These are phyloP conservation scores for Gracilaria vermiculophylla DNA, from an alignment of 23 red algal species.

Conservation along the genomic window DNA sequence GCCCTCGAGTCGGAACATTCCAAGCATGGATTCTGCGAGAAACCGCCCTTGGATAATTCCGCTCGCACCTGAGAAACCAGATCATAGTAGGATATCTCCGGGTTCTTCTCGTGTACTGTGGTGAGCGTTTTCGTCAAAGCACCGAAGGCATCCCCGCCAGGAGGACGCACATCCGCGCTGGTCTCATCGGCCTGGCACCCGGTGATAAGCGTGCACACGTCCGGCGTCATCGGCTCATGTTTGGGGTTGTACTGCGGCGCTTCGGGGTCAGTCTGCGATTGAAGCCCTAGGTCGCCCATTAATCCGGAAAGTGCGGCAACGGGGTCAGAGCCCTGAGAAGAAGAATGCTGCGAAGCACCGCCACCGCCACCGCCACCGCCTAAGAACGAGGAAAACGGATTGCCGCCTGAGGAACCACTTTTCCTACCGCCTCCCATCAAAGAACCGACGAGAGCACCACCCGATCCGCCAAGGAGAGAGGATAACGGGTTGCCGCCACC, in stretches of 20 bases:
- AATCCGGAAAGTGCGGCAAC: conserved; percentile 23
- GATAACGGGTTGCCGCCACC: conserved; percentile 3
- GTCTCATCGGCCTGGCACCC: conserved; percentile 83
- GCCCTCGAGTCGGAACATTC: conserved; percentile 62
- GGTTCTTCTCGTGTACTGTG: conserved; percentile 45
- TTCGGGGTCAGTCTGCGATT: not conserved
- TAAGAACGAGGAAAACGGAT: conserved; percentile 40
- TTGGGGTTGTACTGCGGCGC: conserved; percentile 56
- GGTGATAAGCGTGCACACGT: conserved; percentile 81
- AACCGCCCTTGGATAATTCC: conserved; percentile 33
- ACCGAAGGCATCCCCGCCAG: conserved; percentile 67
- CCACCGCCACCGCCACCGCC: conserved; percentile 46
- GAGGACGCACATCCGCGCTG: conserved; percentile 79
- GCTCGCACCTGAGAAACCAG: conserved; percentile 53
- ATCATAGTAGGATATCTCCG: conserved; percentile 72
- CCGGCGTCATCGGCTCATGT: conserved; percentile 33
- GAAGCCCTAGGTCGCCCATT: conserved; percentile 32
- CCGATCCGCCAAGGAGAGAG: conserved; percentile 17
- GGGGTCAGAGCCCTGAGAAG: conserved; percentile 3
- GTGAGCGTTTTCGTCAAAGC: conserved; percentile 74
- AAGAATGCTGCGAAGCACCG: not conserved
- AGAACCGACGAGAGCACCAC: not conserved
- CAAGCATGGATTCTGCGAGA: conserved; percentile 78
- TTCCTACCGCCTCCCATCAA: conserved; percentile 17
- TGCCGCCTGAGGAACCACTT: conserved; percentile 23